phyloP scores from a whole-genome alignment of 768 basidiomycete species.

The Auricularia heimuer region DNA sequence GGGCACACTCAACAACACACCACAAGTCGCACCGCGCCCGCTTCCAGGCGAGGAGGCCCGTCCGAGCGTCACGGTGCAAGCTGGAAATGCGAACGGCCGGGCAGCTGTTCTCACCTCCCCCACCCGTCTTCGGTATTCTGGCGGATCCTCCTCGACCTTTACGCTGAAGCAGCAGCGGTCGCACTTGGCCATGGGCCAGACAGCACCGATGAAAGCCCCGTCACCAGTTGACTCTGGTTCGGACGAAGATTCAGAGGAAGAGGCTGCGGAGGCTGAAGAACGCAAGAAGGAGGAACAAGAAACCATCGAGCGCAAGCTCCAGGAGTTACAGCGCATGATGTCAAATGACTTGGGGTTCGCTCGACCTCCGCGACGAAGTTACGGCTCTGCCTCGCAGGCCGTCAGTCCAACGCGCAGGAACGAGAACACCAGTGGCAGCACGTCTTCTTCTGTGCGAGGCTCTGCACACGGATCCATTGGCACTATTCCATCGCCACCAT shows the following conservation, averaged over 20 bases:
- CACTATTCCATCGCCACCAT: conserved; percentile 65
- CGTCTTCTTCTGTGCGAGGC: conserved; percentile 49
- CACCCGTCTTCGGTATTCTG: neutral
- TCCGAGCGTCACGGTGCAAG: neutral
- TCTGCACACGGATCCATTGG: conserved; percentile 74
- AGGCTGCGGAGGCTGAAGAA: conserved; percentile 61
- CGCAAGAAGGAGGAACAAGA: conserved; percentile 58
- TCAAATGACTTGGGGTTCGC: conserved; percentile 63
- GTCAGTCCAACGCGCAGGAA: conserved; percentile 21
- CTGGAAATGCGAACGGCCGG: neutral
- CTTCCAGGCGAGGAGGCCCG: conserved; percentile 3
- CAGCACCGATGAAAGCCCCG: conserved; percentile 6
- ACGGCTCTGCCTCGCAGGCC: conserved; percentile 2
- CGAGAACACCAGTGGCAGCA: conserved; percentile 53
- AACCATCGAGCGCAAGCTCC: conserved; percentile 54
- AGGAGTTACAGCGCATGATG: conserved; percentile 60
- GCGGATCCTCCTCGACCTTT: conserved; percentile 3
- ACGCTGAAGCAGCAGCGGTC: conserved; percentile 4
- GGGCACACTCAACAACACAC: conserved; percentile 48
- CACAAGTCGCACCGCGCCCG: neutral
- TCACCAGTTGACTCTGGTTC: conserved; percentile 19
- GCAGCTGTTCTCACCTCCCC: neutral
- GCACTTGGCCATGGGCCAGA: neutral
- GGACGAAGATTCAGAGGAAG: conserved; percentile 35
- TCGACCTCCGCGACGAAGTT: conserved; percentile 23